Conservation (phyloP, 495 filamentous ascomycete genomes). For the Penicillium samsonianum region DNA sequence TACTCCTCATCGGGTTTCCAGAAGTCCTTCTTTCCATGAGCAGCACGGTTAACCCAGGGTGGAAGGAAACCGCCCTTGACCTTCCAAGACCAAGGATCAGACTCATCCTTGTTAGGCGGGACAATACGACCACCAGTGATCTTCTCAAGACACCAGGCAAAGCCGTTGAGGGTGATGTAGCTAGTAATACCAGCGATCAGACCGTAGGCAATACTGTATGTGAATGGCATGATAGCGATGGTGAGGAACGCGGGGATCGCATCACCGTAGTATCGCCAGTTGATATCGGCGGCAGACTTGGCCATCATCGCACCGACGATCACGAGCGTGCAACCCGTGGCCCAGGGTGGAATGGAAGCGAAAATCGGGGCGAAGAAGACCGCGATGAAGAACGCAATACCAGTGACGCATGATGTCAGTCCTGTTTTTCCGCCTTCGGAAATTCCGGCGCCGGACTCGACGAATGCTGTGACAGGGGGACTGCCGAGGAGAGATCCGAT, state of each 20-base stretch:
- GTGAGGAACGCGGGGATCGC: conserved; percentile 78
- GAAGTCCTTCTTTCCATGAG: conserved; percentile 66
- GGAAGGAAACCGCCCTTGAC: conserved; percentile 69
- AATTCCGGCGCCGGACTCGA: conserved; percentile 82
- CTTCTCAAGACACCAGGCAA: conserved; percentile 65
- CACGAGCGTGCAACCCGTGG: conserved; percentile 78
- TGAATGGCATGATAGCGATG: conserved; percentile 83
- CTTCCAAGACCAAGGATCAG: conserved; percentile 72
- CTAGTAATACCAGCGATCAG: conserved; percentile 75
- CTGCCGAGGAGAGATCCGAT: conserved; percentile 74
- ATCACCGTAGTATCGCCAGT: conserved; percentile 80
- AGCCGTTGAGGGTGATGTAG: conserved; percentile 68
- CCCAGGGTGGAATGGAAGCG: conserved; percentile 81
- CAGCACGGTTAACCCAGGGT: conserved; percentile 63
- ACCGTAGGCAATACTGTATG: conserved; percentile 78
- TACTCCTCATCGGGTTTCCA: conserved; percentile 52
- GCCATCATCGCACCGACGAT: conserved; percentile 83
- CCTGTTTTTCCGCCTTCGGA: conserved; percentile 81
- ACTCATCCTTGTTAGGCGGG: conserved; percentile 68
- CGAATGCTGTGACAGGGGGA: conserved; percentile 78
- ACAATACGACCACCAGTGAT: conserved; percentile 65
- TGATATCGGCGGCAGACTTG: conserved; percentile 71
- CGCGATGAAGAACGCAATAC: conserved; percentile 79
- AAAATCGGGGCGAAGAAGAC: conserved; percentile 88
- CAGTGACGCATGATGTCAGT: conserved; percentile 74